phyloP scores from a whole-genome alignment of 345 rosid species.

The Gossypium mustelinum region DNA sequence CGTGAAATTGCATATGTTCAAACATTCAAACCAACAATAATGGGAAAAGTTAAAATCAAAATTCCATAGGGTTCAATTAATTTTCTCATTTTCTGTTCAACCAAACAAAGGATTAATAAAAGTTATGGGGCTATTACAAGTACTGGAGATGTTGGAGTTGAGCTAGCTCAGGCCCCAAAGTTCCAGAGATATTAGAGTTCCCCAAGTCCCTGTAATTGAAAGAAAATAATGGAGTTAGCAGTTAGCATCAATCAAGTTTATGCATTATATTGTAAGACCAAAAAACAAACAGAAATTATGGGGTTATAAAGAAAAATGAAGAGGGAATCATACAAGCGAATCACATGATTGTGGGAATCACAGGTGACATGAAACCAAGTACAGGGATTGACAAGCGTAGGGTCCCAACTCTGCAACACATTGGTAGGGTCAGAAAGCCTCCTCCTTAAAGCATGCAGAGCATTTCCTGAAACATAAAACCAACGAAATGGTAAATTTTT shows the following conservation, averaged over 20 bases:
- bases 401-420: conserved; percentile 87
- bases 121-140: conserved; percentile 31
- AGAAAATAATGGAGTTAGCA: background rate
- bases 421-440: conserved; percentile 64
- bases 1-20: background rate
- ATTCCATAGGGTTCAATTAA: background rate
- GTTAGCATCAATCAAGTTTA: background rate
- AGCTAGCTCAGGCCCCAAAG: conserved; percentile 64
- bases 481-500: conserved; percentile 6
- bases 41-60: background rate
- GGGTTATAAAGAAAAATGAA: background rate
- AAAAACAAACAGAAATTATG: background rate
- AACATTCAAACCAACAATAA: background rate
- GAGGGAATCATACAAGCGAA: conserved; percentile 41
- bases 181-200: conserved; percentile 61
- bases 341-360: conserved; percentile 60
- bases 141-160: conserved; percentile 60
- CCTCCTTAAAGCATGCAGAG: conserved; percentile 59
- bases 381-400: conserved; percentile 83
- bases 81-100: background rate
- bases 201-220: conserved; percentile 57
- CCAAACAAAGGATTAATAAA: background rate
- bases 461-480: conserved; percentile 49
- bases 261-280: background rate
- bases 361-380: conserved; percentile 87